Base-by-base conservation (phyloP, 768 basidiomycete genomes). In the Lentinula raphanica region DNA sequence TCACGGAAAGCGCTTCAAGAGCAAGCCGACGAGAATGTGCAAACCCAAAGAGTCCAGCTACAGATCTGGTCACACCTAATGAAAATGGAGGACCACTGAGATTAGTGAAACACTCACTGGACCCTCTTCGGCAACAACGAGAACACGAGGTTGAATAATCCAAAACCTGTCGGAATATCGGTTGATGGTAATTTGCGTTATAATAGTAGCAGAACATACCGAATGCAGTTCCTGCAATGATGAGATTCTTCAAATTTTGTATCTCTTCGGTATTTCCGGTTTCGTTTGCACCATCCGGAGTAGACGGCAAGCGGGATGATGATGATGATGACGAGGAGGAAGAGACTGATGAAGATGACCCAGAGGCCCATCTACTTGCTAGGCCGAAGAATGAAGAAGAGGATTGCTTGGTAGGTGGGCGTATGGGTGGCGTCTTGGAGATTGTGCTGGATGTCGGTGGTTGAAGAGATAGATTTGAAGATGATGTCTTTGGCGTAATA, bases 61-160 rank as follows among this genome's bases (percentile, higher is more conserved):
- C 74, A 19, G 78, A 71, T 71, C 90, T 89, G 59, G 19, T 15
- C 49, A 44, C 6, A 27, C 13, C 4, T 12, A 44, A 12, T 54
- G 0, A 40, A 45, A 21, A 58, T 50, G n/a, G n/a, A n/a, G n/a
- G n/a, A n/a, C n/a, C n/a, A 46, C 21, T 9, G 40, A 38, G 28
- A 31, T 11, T 15, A 23, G 3, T 19, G 54, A 25, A 19, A 13
- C 9, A 67, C 81, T 55, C 61, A 88, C 87, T 87, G 84, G 56
- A 86, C 73, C 64, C 80, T 84, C 60, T 84, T 83, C 17, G 90
- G 91, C 13, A 92, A 71, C 17, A 92, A 69, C 3, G 88, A 90
- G 59, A 92, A 84, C 9, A 91, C 85, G 48, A 92, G 78, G 66
- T 92, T 92, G 72, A 92, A 92, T 25, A 92, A 66, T 0, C 89